Base-by-base conservation (phyloP, 2,329 filamentous ascomycete genomes). In the Colletotrichum coccodes region DNA sequence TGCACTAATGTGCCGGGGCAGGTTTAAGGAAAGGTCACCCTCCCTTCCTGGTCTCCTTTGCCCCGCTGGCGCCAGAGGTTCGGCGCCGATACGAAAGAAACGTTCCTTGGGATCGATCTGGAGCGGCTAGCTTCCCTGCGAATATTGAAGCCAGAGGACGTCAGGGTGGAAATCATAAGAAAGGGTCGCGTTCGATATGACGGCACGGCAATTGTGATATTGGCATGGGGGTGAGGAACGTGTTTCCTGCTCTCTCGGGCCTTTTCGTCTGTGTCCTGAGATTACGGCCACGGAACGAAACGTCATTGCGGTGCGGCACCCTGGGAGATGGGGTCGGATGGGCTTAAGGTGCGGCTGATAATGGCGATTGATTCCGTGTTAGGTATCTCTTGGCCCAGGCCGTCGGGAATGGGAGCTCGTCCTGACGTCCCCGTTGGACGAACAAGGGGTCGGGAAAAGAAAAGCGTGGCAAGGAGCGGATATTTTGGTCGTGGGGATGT, bases 261-360 rank as follows among this genome's bases (percentile, higher is more conserved):
- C 23, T 52, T 67, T 63, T 68, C 28, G 54, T 50, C 36, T 44
- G 40, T 60, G 61, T 65, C 14, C 49, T 38, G 34, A 54, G 14
- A 65, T 60, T 60, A 34, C 49, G 38, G 49, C 40, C n/a, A 38
- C 38, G 61, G 66, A 60, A 69, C 54, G 36, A 69, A 66, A 69
- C 61, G 66, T 69, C 66, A 66, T 69, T 28, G 61, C 46, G 38
- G 34, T 52, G 66, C 49, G 28, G 46, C 40, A 69, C 60, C 60
- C 60, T 54, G 30, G 53, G 53, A 60, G 47, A 59, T 64, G 47
- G 61, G 36, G 65, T 58, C 60, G 60, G 46, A 64, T 49, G 53
- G 28, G 61, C 65, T 65, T 65, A 50, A 68, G 42, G 54, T 69
- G 66, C 66, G 66, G 61, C 66, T 68, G 61, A 65, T 42, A 56